These are phyloP conservation scores for Boletus tomentosulus DNA, from an alignment of 768 basidiomycete species.

Conservation along the genomic window DNA sequence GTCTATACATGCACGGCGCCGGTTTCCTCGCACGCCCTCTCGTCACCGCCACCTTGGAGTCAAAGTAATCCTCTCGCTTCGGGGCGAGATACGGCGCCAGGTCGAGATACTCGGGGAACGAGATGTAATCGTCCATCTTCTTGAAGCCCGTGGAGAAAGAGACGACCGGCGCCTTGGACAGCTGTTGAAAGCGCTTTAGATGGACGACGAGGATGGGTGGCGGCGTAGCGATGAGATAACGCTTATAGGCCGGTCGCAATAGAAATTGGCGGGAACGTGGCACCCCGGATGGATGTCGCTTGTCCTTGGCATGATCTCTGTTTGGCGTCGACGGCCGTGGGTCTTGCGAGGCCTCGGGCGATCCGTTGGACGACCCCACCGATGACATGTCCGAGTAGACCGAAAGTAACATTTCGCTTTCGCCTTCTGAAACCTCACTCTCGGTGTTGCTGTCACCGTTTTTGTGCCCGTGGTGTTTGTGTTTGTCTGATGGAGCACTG, in stretches of 20 bases:
- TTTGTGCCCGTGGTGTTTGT: slow-evolving; percentile 17
- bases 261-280: slow-evolving; percentile 57
- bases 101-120: slow-evolving; percentile 86
- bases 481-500: slow-evolving; percentile 25
- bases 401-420: slow-evolving; percentile 30
- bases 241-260: slow-evolving; percentile 85
- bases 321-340: slow-evolving; percentile 17
- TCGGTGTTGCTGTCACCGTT: slow-evolving; percentile 25
- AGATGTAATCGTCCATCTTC: slow-evolving; percentile 88
- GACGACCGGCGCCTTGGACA: slow-evolving; percentile 55
- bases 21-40: slow-evolving; percentile 24
- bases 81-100: slow-evolving; percentile 85
- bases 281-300: slow-evolving; percentile 32
- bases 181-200: slow-evolving; percentile 92
- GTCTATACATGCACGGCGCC: slow-evolving; percentile 56
- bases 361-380: slow-evolving; percentile 26
- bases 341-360: slow-evolving; percentile 32
- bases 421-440: slow-evolving; percentile 32
- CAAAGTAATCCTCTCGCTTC: slow-evolving; percentile 62
- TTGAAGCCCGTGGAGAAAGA: slow-evolving; percentile 72
- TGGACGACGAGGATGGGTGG: slow-evolving; percentile 91
- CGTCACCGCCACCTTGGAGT: slow-evolving; percentile 32
- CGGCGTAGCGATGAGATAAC: slow-evolving; percentile 82
- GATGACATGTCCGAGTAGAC: slow-evolving; percentile 36
- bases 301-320: slow-evolving; percentile 23